phyloP scores from a whole-genome alignment of 2,329 filamentous ascomycete species.

The Colletotrichum chrysophilum region DNA sequence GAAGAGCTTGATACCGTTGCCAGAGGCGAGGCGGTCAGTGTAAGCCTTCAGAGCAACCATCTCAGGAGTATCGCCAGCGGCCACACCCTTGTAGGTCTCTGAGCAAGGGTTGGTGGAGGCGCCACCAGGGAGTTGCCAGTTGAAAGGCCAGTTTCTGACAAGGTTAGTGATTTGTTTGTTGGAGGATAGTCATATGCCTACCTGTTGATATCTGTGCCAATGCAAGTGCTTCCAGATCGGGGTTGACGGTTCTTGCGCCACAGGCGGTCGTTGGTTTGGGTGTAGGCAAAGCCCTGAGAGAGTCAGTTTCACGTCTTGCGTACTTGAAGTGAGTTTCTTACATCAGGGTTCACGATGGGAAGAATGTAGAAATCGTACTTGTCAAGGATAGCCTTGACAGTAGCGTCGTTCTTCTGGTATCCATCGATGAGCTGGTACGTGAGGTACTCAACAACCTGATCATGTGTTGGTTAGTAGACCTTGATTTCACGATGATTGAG shows the following conservation, averaged over 20 bases:
- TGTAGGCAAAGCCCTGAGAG: conserved; percentile 60
- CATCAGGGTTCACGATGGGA: conserved; percentile 67
- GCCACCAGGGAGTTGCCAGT: conserved; percentile 55
- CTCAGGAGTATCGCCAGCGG: conserved; percentile 55
- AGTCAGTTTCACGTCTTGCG: background rate
- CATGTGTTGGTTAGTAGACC: background rate
- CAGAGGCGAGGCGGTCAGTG: conserved; percentile 28
- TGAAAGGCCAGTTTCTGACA: conserved; percentile 56
- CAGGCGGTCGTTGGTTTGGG: conserved; percentile 59
- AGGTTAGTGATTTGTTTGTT: background rate
- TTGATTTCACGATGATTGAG: background rate
- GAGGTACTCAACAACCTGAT: conserved; percentile 56
- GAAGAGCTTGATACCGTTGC: conserved; percentile 45
- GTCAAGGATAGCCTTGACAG: conserved; percentile 54
- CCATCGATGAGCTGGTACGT: conserved; percentile 52
- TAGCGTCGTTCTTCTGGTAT: conserved; percentile 42
- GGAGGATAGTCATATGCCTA: background rate
- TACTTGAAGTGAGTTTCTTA: conserved; percentile 26
- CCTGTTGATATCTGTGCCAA: conserved; percentile 63
- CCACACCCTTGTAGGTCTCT: conserved; percentile 51
- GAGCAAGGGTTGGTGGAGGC: conserved; percentile 57
- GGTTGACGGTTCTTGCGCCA: conserved; percentile 67
- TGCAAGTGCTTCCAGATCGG: conserved; percentile 42
- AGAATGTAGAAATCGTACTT: conserved; percentile 72
- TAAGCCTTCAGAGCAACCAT: conserved; percentile 50